Conservation (phyloP, 495 filamentous ascomycete genomes). For the Neurospora pannonica region DNA sequence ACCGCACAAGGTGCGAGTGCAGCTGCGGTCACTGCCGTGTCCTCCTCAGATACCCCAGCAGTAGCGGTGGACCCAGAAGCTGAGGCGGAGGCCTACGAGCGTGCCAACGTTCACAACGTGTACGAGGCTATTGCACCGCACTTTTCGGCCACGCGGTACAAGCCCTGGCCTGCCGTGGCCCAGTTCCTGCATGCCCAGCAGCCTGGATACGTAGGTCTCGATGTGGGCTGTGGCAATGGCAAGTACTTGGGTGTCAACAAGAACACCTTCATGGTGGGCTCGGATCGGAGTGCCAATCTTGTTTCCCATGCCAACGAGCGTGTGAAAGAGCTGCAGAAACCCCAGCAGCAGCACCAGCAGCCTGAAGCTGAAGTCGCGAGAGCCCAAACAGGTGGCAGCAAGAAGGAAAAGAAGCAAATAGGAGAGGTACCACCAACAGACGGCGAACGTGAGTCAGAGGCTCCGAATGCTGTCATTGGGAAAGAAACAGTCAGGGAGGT, state of each 20-base stretch:
- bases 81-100: conserved; percentile 55
- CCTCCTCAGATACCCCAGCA: conserved; percentile 5
- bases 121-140: conserved; percentile 92
- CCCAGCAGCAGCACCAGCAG: conserved; percentile 1
- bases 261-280: conserved; percentile 73
- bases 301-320: conserved; percentile 61
- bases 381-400: neutral
- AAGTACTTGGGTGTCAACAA: conserved; percentile 82
- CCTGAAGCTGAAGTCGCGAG: neutral
- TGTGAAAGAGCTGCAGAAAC: conserved; percentile 38
- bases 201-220: conserved; percentile 73
- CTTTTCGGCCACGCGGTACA: conserved; percentile 92
- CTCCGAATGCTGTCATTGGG: neutral
- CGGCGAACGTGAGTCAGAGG: neutral
- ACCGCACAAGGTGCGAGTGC: neutral
- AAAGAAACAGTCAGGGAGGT: conserved; percentile 1
- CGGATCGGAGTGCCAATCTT: conserved; percentile 76
- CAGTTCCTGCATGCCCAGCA: conserved; percentile 59
- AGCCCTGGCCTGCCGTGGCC: conserved; percentile 93
- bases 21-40: conserved; percentile 5
- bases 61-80: conserved; percentile 8
- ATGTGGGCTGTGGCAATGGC: conserved; percentile 93
- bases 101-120: conserved; percentile 78
- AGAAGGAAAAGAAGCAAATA: conserved; percentile 1
- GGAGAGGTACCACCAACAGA: neutral